phyloP scores from a whole-genome alignment of 345 rosid genomes.

The Citrus cavaleriei region DNA sequence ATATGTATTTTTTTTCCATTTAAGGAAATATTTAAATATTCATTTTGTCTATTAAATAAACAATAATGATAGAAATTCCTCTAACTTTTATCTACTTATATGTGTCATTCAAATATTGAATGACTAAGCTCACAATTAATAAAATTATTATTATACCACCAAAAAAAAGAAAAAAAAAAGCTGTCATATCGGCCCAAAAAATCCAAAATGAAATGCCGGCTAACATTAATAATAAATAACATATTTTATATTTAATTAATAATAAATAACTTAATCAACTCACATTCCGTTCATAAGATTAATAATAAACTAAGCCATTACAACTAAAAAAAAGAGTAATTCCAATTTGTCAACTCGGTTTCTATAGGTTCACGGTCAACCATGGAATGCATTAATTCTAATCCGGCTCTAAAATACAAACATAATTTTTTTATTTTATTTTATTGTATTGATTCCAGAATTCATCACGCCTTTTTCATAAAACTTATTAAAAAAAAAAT shows the following conservation, averaged over 20 bases:
- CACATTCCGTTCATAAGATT: too few species aligned
- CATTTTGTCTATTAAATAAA: not conserved
- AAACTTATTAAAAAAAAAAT: not conserved
- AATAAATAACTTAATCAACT: too few species aligned
- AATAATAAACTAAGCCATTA: too few species aligned
- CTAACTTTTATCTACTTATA: too few species aligned
- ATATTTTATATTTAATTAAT: not conserved
- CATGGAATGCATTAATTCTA: not conserved
- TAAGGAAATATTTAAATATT: not conserved
- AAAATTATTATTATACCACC: too few species aligned
- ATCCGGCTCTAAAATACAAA: not conserved
- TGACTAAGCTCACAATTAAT: too few species aligned
- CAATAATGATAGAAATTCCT: too few species aligned
- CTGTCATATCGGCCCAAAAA: not conserved
- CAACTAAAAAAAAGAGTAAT: not conserved
- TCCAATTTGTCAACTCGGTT: not conserved
- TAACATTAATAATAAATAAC: not conserved
- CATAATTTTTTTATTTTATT: not conserved
- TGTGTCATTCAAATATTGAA: too few species aligned
- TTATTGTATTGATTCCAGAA: not conserved
- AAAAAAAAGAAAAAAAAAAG: too few species aligned
- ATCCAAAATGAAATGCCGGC: not conserved
- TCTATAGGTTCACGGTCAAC: not conserved
- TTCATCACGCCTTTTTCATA: not conserved
- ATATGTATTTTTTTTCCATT: not conserved